Percentiles rank a stretch among this genome's conserved stretches.
Conservation (phyloP, 352 stramenopile genomes). For the Thalassiosira mediterranea region DNA sequence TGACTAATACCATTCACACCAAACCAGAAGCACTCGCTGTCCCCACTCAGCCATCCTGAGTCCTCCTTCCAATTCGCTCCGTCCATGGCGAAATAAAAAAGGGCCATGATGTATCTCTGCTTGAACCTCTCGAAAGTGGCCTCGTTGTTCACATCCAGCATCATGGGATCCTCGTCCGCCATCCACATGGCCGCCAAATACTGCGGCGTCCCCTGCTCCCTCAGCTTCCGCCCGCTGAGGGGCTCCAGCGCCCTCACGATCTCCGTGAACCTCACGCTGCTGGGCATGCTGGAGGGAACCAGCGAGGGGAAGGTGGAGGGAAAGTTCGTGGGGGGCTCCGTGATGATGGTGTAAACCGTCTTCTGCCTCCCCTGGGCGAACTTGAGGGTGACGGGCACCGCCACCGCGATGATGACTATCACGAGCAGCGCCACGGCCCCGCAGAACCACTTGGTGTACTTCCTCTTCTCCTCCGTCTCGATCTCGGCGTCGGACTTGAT, state of each 20-base stretch:
- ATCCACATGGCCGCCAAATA: slow-evolving; percentile 57
- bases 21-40: slow-evolving; percentile 56
- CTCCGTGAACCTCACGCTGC: slow-evolving; percentile 23
- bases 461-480: slow-evolving; percentile 46
- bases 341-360: slow-evolving; percentile 16
- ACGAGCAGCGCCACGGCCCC: slow-evolving; percentile 15
- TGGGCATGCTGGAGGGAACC: slow-evolving; percentile 19
- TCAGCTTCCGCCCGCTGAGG: slow-evolving; percentile 22
- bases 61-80: slow-evolving; percentile 54
- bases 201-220: slow-evolving; percentile 32
- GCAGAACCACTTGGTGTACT: slow-evolving; percentile 43
- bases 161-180: slow-evolving; percentile 37
- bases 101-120: slow-evolving; percentile 66
- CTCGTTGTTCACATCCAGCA: slow-evolving; percentile 32
- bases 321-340: slow-evolving; percentile 20
- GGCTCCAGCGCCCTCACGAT: slow-evolving; percentile 24
- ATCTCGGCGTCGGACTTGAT: slow-evolving; percentile 47
- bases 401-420: slow-evolving; percentile 31
- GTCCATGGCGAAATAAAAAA: slow-evolving; percentile 70
- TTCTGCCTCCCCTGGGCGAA: slow-evolving; percentile 18
- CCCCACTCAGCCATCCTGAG: slow-evolving; percentile 47
- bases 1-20: slow-evolving; percentile 38
- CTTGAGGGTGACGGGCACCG: slow-evolving; percentile 38
- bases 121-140: slow-evolving; percentile 18
- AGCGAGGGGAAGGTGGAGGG: slow-evolving; percentile 26